phyloP scores from a whole-genome alignment of 495 filamentous ascomycete genomes.

The Penicillium desertorum region DNA sequence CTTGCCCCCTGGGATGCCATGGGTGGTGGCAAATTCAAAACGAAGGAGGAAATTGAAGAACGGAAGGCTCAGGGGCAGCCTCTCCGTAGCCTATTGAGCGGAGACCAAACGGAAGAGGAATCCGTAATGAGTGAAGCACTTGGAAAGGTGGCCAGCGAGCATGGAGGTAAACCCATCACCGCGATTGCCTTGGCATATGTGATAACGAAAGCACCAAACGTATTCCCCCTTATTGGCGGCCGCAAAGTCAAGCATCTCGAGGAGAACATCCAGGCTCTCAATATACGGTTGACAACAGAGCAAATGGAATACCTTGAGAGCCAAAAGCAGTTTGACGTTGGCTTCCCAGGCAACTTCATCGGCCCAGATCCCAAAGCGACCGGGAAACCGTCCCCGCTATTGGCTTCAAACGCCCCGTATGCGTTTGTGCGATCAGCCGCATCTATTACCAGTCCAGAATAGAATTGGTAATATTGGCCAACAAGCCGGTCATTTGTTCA shows the following conservation, averaged over 20 bases:
- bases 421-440: neutral
- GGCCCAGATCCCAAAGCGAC: constrained; percentile 34
- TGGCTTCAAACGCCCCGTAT: neutral
- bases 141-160: constrained; percentile 52
- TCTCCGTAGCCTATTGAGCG: constrained; percentile 18
- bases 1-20: constrained; percentile 54
- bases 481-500: neutral
- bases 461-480: neutral
- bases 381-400: constrained; percentile 13
- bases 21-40: constrained; percentile 54
- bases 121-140: constrained; percentile 47
- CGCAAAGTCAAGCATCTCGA: constrained; percentile 59
- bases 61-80: constrained; percentile 32
- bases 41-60: constrained; percentile 30
- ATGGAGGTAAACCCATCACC: constrained; percentile 47
- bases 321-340: constrained; percentile 47
- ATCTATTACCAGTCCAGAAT: neutral
- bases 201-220: constrained; percentile 65
- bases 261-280: constrained; percentile 58
- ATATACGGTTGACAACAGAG: constrained; percentile 48
- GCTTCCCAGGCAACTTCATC: constrained; percentile 56
- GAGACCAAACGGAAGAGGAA: constrained; percentile 38
- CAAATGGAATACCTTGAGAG: constrained; percentile 57
- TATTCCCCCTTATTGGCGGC: constrained; percentile 70
- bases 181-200: constrained; percentile 70